A percentile compares a stretch with the other conserved stretches of the same genome.
phyloP scores from a whole-genome alignment of 768 basidiomycete genomes.

The Mrakia frigida region DNA sequence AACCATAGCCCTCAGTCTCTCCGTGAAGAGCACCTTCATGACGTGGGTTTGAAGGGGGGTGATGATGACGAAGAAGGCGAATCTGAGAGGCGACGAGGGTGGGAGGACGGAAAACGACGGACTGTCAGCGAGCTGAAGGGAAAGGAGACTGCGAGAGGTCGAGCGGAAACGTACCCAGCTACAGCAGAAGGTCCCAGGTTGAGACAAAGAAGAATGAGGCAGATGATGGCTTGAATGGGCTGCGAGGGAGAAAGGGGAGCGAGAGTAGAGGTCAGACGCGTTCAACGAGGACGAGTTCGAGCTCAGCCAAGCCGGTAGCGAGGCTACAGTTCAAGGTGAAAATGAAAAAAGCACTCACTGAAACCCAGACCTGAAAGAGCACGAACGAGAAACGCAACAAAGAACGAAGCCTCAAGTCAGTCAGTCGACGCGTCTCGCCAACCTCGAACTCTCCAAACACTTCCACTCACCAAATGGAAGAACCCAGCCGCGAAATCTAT shows the following conservation, averaged over 20 bases:
- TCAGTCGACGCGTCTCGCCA: neutral
- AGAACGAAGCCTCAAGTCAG: neutral
- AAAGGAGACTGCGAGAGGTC: neutral
- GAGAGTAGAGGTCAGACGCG: no score
- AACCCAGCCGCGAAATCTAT: conserved; percentile 57
- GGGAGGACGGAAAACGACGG: neutral
- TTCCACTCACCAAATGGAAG: conserved; percentile 16
- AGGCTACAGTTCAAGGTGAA: no score
- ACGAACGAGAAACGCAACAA: neutral
- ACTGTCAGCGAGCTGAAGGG: neutral
- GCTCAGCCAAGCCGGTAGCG: no score
- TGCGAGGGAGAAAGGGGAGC: neutral
- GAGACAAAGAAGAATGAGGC: conserved; percentile 28
- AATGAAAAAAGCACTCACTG: no score
- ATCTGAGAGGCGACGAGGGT: neutral
- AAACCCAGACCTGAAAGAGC: no score
- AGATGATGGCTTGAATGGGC: conserved; percentile 25
- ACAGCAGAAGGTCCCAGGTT: conserved; percentile 55
- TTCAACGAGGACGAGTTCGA: no score
- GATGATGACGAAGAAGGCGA: conserved; percentile 29
- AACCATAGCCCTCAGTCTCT: conserved; percentile 46
- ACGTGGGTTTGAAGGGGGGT: conserved; percentile 19
- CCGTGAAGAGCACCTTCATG: conserved; percentile 22
- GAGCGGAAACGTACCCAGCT: neutral
- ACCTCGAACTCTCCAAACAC: no score